Conservation (phyloP, 768 basidiomycete species). For the Phaeotremella fagi region DNA sequence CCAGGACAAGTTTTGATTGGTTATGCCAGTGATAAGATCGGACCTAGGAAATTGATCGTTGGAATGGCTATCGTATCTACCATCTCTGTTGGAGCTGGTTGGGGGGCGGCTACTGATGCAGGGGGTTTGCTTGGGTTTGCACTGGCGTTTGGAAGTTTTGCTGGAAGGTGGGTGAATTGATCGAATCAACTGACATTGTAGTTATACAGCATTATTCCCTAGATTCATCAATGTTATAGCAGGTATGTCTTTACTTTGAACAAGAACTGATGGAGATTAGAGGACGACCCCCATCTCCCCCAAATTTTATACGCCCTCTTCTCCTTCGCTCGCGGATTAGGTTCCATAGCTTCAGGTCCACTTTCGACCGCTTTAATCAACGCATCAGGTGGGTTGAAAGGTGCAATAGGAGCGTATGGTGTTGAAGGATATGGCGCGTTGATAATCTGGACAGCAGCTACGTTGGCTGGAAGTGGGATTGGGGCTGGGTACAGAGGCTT, state of each 20-base stretch:
- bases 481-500: conserved; percentile 26
- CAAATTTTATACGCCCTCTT: conserved; percentile 25
- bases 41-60: conserved; percentile 15
- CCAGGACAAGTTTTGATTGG: conserved; percentile 28
- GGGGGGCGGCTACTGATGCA: conserved; percentile 22
- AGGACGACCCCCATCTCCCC: conserved; percentile 22
- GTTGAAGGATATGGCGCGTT: conserved; percentile 23
- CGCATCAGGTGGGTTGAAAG: not conserved
- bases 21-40: conserved; percentile 19
- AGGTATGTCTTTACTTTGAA: conserved; percentile 6
- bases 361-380: conserved; percentile 18
- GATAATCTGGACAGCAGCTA: conserved; percentile 23
- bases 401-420: conserved; percentile 23
- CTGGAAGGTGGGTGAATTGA: conserved; percentile 13
- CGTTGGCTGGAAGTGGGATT: conserved; percentile 18
- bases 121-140: conserved; percentile 21
- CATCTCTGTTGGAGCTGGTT: conserved; percentile 18
- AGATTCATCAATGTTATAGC: conserved; percentile 22
- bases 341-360: conserved; percentile 24
- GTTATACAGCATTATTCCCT: conserved; percentile 26
- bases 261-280: conserved; percentile 4
- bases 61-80: conserved; percentile 13
- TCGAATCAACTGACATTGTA: not conserved
- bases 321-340: conserved; percentile 23
- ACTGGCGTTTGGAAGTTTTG: conserved; percentile 20